A percentile compares a stretch with the other conserved stretches of the same genome.
Evolutionary conservation across 2,329 filamentous ascomycete species (phyloP).

Genomic region (Alternaria postmessia): DNA sequence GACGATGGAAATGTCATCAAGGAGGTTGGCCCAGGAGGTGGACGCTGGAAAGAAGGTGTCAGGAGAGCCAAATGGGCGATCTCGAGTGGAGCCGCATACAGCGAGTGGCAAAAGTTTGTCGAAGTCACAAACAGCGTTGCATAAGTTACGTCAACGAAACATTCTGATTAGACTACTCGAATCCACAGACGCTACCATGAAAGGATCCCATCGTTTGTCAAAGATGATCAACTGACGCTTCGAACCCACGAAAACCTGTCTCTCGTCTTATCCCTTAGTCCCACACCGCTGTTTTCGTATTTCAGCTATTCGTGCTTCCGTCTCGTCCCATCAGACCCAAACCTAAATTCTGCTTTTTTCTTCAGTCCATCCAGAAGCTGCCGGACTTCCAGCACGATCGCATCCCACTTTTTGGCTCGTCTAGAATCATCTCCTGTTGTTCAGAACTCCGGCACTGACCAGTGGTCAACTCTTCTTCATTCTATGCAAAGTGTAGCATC

Average conservation of each 20-base stretch:
- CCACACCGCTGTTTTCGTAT: background rate
- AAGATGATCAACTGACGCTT: background rate
- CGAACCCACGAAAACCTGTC: background rate
- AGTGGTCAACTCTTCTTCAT: background rate
- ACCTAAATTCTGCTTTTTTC: background rate
- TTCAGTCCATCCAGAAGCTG: background rate
- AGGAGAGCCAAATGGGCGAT: constrained; percentile 88
- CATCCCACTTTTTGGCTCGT: background rate
- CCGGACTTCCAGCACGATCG: background rate
- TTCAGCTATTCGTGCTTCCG: background rate
- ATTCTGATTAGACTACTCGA: background rate
- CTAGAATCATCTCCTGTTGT: background rate
- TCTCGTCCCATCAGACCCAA: background rate
- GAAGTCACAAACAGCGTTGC: constrained; percentile 72
- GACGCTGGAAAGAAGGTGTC: constrained; percentile 94
- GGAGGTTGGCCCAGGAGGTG: constrained; percentile 83
- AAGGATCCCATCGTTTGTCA: background rate
- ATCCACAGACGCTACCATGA: background rate
- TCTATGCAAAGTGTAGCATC: background rate
- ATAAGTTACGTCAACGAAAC: background rate
- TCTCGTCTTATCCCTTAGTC: background rate
- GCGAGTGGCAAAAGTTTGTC: constrained; percentile 83
- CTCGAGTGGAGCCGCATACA: constrained; percentile 84
- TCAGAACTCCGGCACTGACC: background rate
- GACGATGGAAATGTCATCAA: constrained; percentile 82